phyloP scores from a whole-genome alignment of 352 stramenopile species.

The Phytophthora lateralis region DNA sequence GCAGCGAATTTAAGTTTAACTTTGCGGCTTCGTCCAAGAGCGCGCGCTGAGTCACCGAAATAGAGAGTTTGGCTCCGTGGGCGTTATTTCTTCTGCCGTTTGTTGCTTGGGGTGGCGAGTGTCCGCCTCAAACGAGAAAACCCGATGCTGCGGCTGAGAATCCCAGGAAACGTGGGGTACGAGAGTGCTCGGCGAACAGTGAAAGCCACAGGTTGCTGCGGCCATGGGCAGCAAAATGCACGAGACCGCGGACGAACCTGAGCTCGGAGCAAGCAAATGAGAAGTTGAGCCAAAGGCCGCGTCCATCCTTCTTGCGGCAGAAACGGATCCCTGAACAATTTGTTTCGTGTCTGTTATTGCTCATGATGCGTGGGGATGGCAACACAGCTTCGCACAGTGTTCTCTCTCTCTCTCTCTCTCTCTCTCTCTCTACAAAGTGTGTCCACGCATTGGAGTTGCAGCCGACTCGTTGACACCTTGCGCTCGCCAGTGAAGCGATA shows the following conservation, averaged over 20 bases:
- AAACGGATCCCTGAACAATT: no score
- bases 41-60: background rate
- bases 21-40: slow-evolving; percentile 25
- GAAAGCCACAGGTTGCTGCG: no score
- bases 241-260: background rate
- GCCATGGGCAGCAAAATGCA: background rate
- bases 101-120: background rate
- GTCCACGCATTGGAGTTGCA: no score
- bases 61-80: background rate
- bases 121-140: background rate
- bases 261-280: background rate
- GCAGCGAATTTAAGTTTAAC: slow-evolving; percentile 42
- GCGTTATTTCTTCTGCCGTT: slow-evolving; percentile 1
- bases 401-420: no score
- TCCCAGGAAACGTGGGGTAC: background rate
- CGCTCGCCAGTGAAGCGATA: no score
- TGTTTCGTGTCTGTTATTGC: no score
- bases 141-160: background rate
- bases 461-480: no score
- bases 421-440: no score
- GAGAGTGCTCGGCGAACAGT: background rate
- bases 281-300: no score
- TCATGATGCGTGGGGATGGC: no score
- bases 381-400: no score
- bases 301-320: background rate